Base-by-base conservation (phyloP, 2,329 filamentous ascomycete genomes). In the Xylaria sp. region DNA sequence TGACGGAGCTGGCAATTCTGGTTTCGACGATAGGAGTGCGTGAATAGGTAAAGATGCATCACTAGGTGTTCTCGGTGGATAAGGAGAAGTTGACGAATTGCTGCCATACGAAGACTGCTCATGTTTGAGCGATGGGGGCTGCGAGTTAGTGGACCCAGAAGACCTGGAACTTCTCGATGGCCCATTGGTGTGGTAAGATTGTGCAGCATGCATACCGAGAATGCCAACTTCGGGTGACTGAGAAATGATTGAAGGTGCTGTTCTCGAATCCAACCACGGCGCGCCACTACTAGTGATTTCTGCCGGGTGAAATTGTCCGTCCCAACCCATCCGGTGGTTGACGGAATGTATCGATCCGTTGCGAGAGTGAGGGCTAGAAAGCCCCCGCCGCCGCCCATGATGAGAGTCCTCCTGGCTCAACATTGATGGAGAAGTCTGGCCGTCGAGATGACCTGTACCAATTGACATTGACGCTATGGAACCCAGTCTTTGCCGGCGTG, bases 11-110 rank as follows among this genome's bases (percentile, higher is more conserved):
- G 63, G 65, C 55, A 64, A 55, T 19, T 74, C 62, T 8, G 72
- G 67, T 61, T 80, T 80, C 21, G 79, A 78, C 2, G 79, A 79
- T 19, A 87, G 73, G 0, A 87, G 75, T 0, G 83, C 80, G 65
- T 86, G 84, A 23, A 87, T 86, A 1, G 84, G 83, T 11, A 87
- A 67, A 1, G 82, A 77, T 0, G 82, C 80, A 38, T 86, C 84
- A 49, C 81, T 79, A 0, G 81, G 78, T 4, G 80, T 81, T 43
- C 83, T 77, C 2, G 79, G 76, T n/a, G 73, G 72, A 23, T 73
- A 70, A 21, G 75, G 76, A 1, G 81, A 80, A 14, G 74, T 78
- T 2, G 75, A 70, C 2, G 82, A 81, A 42, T 76, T 72, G 49
- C 79, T 84, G 33, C 78, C 78, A 25, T 46, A 31, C 4, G 63